phyloP scores from a whole-genome alignment of 1,139 yeast species.

The Hyphopichia wangnamkhiaoensis region DNA sequence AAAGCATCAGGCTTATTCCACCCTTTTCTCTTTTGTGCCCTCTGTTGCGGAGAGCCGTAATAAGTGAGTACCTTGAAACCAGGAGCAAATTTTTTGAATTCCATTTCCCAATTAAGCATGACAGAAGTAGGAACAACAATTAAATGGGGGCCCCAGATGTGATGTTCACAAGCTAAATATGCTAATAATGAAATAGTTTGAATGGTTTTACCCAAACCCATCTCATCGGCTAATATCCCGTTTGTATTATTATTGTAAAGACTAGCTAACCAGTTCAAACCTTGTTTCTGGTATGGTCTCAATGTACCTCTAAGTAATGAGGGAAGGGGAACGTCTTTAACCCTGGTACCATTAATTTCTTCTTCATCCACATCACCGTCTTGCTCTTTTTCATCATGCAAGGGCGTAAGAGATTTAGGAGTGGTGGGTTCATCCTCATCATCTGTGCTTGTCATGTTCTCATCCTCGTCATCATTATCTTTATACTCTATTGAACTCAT shows the following conservation, averaged over 20 bases:
- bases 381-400: slow-evolving; percentile 12
- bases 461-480: slow-evolving; percentile 19
- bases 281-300: slow-evolving; percentile 93
- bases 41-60: slow-evolving; percentile 97
- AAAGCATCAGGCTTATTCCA: slow-evolving; percentile 97
- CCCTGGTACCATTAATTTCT: slow-evolving; percentile 49
- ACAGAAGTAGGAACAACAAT: slow-evolving; percentile 98
- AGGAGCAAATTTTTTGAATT: slow-evolving; percentile 96
- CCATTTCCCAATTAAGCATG: slow-evolving; percentile 99
- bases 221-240: slow-evolving; percentile 97
- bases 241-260: slow-evolving; percentile 89
- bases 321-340: slow-evolving; percentile 70
- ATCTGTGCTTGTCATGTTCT: slow-evolving; percentile 24
- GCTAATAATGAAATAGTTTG: slow-evolving; percentile 89
- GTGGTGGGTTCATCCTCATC: slow-evolving; percentile 31
- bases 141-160: slow-evolving; percentile 97
- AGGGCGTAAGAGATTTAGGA: slow-evolving; percentile 17
- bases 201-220: slow-evolving; percentile 98
- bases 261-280: slow-evolving; percentile 96
- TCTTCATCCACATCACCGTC: slow-evolving; percentile 25
- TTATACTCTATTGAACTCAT: slow-evolving; percentile 14
- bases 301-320: slow-evolving; percentile 76
- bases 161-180: slow-evolving; percentile 89
- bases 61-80: slow-evolving; percentile 95
- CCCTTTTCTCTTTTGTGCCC: slow-evolving; percentile 93